Percentiles rank a stretch among this genome's conserved stretches.
These are phyloP conservation scores for Candida frijolesensis DNA, from an alignment of 1,139 yeast species.

Conservation along the genomic window DNA sequence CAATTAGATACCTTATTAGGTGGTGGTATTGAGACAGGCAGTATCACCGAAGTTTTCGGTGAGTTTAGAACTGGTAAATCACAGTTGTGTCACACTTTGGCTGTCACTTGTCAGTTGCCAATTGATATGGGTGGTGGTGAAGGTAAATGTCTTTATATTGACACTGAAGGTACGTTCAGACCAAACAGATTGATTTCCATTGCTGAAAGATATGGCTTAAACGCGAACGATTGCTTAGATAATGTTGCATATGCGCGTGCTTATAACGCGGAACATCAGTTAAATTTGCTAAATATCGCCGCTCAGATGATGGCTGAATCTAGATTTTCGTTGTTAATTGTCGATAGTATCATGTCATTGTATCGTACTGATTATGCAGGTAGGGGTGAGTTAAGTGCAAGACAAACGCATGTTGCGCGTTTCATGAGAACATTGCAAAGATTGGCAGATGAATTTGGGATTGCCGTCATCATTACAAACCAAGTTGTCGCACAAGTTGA, in stretches of 20 bases:
- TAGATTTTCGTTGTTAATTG: slow-evolving; percentile 77
- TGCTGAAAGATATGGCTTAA: slow-evolving; percentile 88
- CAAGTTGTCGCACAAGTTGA: slow-evolving; percentile 99
- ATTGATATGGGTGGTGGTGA: slow-evolving; percentile 99
- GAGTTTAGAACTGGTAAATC: slow-evolving; percentile 98
- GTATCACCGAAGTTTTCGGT: slow-evolving; percentile 95
- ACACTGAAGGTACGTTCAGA: slow-evolving; percentile 96
- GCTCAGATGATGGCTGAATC: slow-evolving; percentile 97
- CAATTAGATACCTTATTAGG: slow-evolving; percentile 91
- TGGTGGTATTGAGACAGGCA: slow-evolving; percentile 97
- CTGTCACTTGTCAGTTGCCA: slow-evolving; percentile 96
- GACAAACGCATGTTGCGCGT: slow-evolving; percentile 93
- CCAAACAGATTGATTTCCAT: slow-evolving; percentile 88
- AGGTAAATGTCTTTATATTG: slow-evolving; percentile 94
- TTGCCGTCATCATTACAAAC: slow-evolving; percentile 96
- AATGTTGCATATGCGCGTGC: slow-evolving; percentile 98
- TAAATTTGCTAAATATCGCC: slow-evolving; percentile 83
- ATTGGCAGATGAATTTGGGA: slow-evolving; percentile 96
- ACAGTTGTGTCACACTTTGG: slow-evolving; percentile 93
- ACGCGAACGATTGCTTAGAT: slow-evolving; percentile 92
- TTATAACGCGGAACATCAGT: slow-evolving; percentile 94
- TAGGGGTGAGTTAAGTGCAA: slow-evolving; percentile 92
- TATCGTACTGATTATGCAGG: slow-evolving; percentile 96
- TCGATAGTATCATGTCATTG: slow-evolving; percentile 94
- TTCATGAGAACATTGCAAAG: slow-evolving; percentile 90